Evolutionary conservation across 1,139 yeast genomes (phyloP).

Genomic region (Candida freyschussii): DNA sequence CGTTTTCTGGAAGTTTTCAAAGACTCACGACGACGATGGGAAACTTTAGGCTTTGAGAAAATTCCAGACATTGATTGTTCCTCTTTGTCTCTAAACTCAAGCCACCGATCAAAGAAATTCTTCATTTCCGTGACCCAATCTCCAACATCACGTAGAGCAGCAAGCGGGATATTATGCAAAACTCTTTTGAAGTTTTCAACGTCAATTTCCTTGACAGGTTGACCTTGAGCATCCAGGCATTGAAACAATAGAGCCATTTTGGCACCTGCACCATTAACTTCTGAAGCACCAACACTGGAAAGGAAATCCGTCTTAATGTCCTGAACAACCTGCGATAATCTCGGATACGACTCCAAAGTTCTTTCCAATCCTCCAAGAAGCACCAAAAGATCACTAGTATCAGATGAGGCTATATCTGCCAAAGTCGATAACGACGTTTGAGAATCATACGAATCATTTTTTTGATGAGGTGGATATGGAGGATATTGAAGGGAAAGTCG

Average conservation of each 20-base stretch:
- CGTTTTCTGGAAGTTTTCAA: no score
- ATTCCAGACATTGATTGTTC: constrained; percentile 2
- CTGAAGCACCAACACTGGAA: constrained; percentile 8
- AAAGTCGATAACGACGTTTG: constrained; percentile 21
- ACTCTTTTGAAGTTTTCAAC: constrained; percentile 4
- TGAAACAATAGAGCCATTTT: constrained; percentile 2
- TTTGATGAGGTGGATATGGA: constrained; percentile 13
- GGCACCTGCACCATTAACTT: constrained; percentile 1
- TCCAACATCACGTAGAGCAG: constrained; percentile 2
- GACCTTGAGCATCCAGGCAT: neutral
- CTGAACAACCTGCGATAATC: constrained; percentile 8
- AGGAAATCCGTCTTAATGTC: constrained; percentile 19
- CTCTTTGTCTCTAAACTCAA: constrained; percentile 1
- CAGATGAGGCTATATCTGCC: constrained; percentile 23
- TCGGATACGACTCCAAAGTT: constrained; percentile 8
- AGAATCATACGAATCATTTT: constrained; percentile 22
- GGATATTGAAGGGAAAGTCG: constrained; percentile 16
- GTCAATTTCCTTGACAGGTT: constrained; percentile 1
- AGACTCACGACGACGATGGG: no score
- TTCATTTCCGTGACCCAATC: constrained; percentile 4
- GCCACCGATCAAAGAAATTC: constrained; percentile 6
- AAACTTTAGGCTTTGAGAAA: no score
- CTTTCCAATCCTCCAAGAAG: constrained; percentile 13
- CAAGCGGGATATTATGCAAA: constrained; percentile 5
- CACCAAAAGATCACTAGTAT: constrained; percentile 1